Percentiles rank a stretch among this genome's conserved stretches.
Conservation (phyloP, 306 rosid species). For the Quercus berberidifolia region DNA sequence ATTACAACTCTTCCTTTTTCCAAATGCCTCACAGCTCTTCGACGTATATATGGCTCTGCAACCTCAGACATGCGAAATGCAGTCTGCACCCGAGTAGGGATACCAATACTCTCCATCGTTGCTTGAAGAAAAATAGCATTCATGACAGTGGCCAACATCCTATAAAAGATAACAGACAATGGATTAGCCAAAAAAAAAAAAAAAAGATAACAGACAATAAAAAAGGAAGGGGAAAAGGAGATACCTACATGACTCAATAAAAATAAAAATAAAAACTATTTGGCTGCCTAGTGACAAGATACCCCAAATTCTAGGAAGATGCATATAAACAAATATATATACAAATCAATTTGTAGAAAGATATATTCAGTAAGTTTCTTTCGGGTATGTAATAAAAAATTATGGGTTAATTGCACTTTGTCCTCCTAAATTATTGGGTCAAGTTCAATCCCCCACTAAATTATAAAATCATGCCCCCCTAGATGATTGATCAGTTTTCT, state of each 20-base stretch:
- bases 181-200: neutral
- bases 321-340: neutral
- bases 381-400: neutral
- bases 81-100: conserved; percentile 98
- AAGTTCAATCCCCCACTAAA: too few species aligned
- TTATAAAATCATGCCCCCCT: too few species aligned
- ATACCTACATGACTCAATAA: too few species aligned
- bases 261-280: neutral
- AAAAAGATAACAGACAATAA: too few species aligned
- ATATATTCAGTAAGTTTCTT: neutral
- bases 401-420: too few species aligned
- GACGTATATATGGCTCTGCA: conserved; percentile 96
- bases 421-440: too few species aligned
- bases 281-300: neutral
- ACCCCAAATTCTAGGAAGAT: neutral
- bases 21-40: conserved; percentile 93
- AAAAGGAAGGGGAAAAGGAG: too few species aligned
- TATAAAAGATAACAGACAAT: conserved; percentile 22
- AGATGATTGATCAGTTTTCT: too few species aligned
- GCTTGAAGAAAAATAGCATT: conserved; percentile 98
- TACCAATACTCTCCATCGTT: conserved; percentile 98
- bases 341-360: too few species aligned
- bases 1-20: conserved; percentile 98
- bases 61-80: conserved; percentile 98
- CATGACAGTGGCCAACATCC: conserved; percentile 99